phyloP scores from a whole-genome alignment of 805 yeast species.

The Kuraishia cidri region DNA sequence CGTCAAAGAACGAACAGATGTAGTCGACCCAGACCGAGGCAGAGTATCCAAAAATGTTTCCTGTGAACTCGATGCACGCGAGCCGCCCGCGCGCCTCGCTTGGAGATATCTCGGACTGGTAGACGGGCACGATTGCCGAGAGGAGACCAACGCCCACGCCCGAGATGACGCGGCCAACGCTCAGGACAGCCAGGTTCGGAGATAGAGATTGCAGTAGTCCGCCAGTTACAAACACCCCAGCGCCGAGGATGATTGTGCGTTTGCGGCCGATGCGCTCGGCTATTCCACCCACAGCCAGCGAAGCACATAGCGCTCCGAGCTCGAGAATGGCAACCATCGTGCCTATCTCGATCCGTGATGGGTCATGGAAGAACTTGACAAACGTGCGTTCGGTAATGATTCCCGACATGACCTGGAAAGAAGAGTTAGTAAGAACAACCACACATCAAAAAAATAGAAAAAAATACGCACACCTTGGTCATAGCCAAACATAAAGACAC shows the following conservation, averaged over 20 bases:
- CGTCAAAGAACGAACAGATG: conserved; percentile 54
- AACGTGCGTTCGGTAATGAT: conserved; percentile 67
- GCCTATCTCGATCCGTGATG: conserved; percentile 65
- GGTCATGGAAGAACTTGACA: conserved; percentile 56
- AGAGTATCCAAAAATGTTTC: conserved; percentile 76
- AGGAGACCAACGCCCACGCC: conserved; percentile 87
- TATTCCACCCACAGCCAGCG: conserved; percentile 63
- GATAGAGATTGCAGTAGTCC: conserved; percentile 66
- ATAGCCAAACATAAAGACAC: conserved; percentile 57
- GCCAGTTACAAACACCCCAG: conserved; percentile 65
- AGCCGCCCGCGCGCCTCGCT: conserved; percentile 78
- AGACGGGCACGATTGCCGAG: conserved; percentile 79
- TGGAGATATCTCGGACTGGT: conserved; percentile 85
- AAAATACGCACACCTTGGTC: conserved; percentile 34
- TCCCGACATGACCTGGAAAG: conserved; percentile 75
- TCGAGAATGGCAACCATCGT: conserved; percentile 81
- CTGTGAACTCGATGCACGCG: conserved; percentile 84
- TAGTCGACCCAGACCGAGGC: conserved; percentile 86
- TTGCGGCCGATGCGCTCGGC: conserved; percentile 78
- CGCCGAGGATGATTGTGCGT: conserved; percentile 67
- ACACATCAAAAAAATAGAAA: background rate
- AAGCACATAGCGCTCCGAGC: conserved; percentile 71
- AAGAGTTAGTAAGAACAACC: background rate
- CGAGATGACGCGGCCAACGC: conserved; percentile 67
- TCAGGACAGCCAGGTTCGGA: conserved; percentile 41